A percentile compares a stretch with the other conserved stretches of the same genome.
Conservation (phyloP, 768 basidiomycete species). For the Amanita subjunquillea region DNA sequence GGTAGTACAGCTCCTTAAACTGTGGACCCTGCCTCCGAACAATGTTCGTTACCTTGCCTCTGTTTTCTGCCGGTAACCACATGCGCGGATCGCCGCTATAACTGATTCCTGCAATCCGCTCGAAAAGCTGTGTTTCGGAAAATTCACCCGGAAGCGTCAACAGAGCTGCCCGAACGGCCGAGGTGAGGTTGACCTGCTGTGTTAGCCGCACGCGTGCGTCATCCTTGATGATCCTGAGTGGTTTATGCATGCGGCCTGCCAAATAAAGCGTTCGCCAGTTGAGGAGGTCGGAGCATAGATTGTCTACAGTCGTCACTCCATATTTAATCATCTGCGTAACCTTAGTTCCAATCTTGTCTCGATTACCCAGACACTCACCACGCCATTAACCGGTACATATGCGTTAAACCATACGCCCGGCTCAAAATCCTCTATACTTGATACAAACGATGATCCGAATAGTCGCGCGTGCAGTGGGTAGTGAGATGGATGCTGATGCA, state of each 20-base stretch:
- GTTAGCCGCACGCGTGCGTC: slow-evolving; percentile 88
- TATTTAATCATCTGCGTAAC: slow-evolving; percentile 80
- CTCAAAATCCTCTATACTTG: slow-evolving; percentile 57
- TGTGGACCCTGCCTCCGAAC: slow-evolving; percentile 73
- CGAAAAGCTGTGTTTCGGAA: slow-evolving; percentile 73
- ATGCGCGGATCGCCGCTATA: slow-evolving; percentile 92
- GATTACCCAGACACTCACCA: slow-evolving; percentile 44
- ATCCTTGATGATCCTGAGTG: slow-evolving; percentile 85
- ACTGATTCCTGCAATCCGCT: slow-evolving; percentile 74
- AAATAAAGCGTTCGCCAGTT: slow-evolving; percentile 93
- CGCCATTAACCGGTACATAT: slow-evolving; percentile 72
- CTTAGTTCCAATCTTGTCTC: slow-evolving; percentile 6
- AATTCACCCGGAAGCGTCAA: slow-evolving; percentile 80
- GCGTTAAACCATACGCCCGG: slow-evolving; percentile 98
- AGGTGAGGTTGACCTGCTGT: slow-evolving; percentile 88
- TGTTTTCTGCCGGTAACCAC: slow-evolving; percentile 90
- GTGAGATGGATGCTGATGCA: slow-evolving; percentile 84
- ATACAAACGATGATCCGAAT: slow-evolving; percentile 77
- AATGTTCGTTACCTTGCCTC: slow-evolving; percentile 90
- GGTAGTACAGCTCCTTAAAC: slow-evolving; percentile 83
- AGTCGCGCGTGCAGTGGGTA: slow-evolving; percentile 85
- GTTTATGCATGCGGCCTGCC: slow-evolving; percentile 96
- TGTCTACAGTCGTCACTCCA: slow-evolving; percentile 87
- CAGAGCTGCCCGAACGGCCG: slow-evolving; percentile 84
- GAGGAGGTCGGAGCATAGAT: slow-evolving; percentile 79